Evolutionary conservation across 129 eudicot genomes (phyloP).

Genomic region (Helianthus annuus): HanXRQr2.0-SUNRISE NC_035444.2:65408373-65408872

Average conservation of each 20-base stretch:
- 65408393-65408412: neutral
- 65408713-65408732: neutral
- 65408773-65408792: too few species aligned
- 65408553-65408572: neutral
- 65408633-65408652: neutral
- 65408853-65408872: neutral
- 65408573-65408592: neutral
- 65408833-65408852: neutral
- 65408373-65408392: slow-evolving; percentile 1
- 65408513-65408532: too few species aligned
- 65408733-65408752: neutral
- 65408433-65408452: neutral
- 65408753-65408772: too few species aligned
- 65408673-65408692: too few species aligned
- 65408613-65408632: neutral
- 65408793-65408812: neutral
- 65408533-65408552: neutral
- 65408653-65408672: too few species aligned
- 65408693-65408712: too few species aligned
- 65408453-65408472: neutral
- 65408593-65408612: neutral
- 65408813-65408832: neutral
- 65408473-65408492: neutral
- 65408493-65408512: neutral
- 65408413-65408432: too few species aligned